Conservation (phyloP, 2,329 filamentous ascomycete species). For the Aspergillus terreus region DNA sequence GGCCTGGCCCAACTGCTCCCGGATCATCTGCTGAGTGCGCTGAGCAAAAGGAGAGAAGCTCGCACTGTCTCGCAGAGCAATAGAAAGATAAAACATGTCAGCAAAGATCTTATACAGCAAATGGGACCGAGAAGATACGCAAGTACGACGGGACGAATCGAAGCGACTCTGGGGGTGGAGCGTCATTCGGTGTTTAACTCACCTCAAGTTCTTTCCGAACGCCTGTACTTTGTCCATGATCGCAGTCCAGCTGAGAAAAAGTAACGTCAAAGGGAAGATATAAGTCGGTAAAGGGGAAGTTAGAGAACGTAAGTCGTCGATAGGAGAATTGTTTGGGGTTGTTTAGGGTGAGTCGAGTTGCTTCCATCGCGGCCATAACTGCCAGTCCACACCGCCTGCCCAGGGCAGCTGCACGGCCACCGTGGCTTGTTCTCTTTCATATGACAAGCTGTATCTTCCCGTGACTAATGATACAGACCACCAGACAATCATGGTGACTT, state of each 20-base stretch:
- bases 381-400: slow-evolving; percentile 10
- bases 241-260: slow-evolving; percentile 4
- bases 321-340: background rate
- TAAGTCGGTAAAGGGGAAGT: background rate
- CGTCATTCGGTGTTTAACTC: slow-evolving; percentile 25
- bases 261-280: slow-evolving; percentile 1
- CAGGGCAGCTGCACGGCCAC: background rate
- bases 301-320: background rate
- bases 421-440: background rate
- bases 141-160: background rate
- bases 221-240: slow-evolving; percentile 67
- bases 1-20: slow-evolving; percentile 91
- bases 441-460: no score
- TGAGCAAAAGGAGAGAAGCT: slow-evolving; percentile 89
- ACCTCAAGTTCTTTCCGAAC: slow-evolving; percentile 69
- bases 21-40: slow-evolving; percentile 94
- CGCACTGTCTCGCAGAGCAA: slow-evolving; percentile 59
- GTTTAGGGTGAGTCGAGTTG: slow-evolving; percentile 6
- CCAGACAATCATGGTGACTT: no score
- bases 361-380: slow-evolving; percentile 11
- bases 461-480: no score
- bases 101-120: slow-evolving; percentile 13
- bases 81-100: slow-evolving; percentile 30
- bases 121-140: slow-evolving; percentile 2
- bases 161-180: slow-evolving; percentile 8